These are phyloP conservation scores for Ilex asprella DNA, from an alignment of 257 asterid genomes.

Conservation along the genomic window DNA sequence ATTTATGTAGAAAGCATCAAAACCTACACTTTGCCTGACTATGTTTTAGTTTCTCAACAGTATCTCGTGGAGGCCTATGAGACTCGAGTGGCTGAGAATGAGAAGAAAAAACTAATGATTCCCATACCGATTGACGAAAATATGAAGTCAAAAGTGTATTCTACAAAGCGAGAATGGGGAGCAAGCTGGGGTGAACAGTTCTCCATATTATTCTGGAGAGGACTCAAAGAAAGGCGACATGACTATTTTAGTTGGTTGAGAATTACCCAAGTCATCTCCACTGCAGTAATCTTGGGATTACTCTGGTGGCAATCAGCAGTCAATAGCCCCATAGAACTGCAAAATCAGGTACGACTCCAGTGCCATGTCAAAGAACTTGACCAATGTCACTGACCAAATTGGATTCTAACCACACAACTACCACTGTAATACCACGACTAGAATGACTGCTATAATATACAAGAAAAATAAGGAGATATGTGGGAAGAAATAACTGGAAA, in stretches of 20 bases:
- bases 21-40: background rate
- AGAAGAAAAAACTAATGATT: constrained; percentile 49
- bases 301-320: constrained; percentile 94
- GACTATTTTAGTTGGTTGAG: constrained; percentile 93
- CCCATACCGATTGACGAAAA: constrained; percentile 56
- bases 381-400: background rate
- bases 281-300: constrained; percentile 80
- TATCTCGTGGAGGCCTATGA: constrained; percentile 84
- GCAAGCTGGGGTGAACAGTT: constrained; percentile 87
- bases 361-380: constrained; percentile 2
- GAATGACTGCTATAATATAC: too few species aligned
- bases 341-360: constrained; percentile 62
- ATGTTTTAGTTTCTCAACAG: constrained; percentile 30
- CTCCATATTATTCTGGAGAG: constrained; percentile 65
- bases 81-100: constrained; percentile 58
- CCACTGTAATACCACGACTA: too few species aligned
- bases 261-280: constrained; percentile 78
- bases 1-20: too few species aligned
- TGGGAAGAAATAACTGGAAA: too few species aligned
- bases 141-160: constrained; percentile 34
- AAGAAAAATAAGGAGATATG: too few species aligned
- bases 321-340: constrained; percentile 46
- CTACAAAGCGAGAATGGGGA: constrained; percentile 77
- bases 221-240: constrained; percentile 81
- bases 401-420: too few species aligned